phyloP scores from a whole-genome alignment of 148 eudicot genomes.

The Simmondsia chinensis region DNA sequence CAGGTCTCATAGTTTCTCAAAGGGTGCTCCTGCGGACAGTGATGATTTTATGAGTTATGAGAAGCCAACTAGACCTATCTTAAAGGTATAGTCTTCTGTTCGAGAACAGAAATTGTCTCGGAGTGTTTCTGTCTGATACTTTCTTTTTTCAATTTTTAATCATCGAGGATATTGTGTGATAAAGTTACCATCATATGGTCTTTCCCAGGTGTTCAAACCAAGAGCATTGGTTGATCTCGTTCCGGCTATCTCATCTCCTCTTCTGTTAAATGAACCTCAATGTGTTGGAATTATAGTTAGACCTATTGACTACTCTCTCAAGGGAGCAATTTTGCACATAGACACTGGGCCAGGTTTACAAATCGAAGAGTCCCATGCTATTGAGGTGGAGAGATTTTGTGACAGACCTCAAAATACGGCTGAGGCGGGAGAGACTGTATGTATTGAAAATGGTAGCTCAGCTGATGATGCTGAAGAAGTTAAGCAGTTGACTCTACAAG shows the following conservation, averaged over 20 bases:
- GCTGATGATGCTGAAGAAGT: constrained; percentile 25
- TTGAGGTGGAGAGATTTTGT: constrained; percentile 66
- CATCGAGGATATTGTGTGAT: too few relatives aligned
- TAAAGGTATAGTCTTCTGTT: constrained; percentile 46
- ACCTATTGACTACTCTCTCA: constrained; percentile 84
- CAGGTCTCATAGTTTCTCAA: constrained; percentile 96
- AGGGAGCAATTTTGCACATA: constrained; percentile 76
- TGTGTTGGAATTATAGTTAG: constrained; percentile 89
- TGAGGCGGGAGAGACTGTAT: constrained; percentile 16
- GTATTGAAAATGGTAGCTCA: constrained; percentile 10
- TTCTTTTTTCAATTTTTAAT: neutral
- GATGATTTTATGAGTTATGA: constrained; percentile 99
- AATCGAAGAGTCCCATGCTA: constrained; percentile 47
- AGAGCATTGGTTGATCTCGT: constrained; percentile 94
- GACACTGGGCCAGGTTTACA: constrained; percentile 92
- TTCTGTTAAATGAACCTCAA: constrained; percentile 88
- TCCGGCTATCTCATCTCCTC: constrained; percentile 91
- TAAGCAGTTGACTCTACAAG: constrained; percentile 43
- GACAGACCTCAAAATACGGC: constrained; percentile 18
- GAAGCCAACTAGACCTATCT: constrained; percentile 91
- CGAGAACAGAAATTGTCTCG: neutral
- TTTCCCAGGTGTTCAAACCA: constrained; percentile 67
- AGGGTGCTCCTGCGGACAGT: constrained; percentile 85
- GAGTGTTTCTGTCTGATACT: neutral
- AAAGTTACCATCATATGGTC: constrained; percentile 7